Evolutionary conservation across 192 early-diverging fungal genomes (phyloP).

Genomic region (Coemansia sp.): DNA sequence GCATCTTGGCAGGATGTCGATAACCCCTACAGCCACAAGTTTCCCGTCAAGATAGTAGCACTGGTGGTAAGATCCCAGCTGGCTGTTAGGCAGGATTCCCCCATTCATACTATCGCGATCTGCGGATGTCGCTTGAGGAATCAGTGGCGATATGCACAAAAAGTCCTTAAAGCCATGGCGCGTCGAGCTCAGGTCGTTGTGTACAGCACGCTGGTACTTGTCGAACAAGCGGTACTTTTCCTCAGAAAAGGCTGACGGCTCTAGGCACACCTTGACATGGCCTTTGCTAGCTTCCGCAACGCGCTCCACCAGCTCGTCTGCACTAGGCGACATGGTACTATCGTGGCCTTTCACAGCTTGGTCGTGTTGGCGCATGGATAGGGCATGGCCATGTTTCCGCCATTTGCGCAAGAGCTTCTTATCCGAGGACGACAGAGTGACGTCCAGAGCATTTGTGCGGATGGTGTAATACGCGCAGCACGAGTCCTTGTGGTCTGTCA

Average conservation of each 20-base stretch:
- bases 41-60: conserved; percentile 82
- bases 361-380: neutral
- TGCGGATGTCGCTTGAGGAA: neutral
- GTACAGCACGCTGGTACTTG: conserved; percentile 82
- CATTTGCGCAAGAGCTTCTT: conserved; percentile 33
- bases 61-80: conserved; percentile 84
- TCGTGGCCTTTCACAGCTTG: neutral
- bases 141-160: conserved; percentile 74
- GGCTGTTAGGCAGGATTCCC: conserved; percentile 33
- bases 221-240: conserved; percentile 76
- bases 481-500: conserved; percentile 57
- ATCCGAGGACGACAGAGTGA: conserved; percentile 17
- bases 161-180: conserved; percentile 62
- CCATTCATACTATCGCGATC: too few relatives aligned
- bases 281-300: neutral
- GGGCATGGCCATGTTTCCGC: conserved; percentile 5
- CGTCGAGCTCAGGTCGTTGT: conserved; percentile 69
- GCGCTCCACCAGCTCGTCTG: neutral
- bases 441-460: conserved; percentile 26
- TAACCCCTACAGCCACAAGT: conserved; percentile 86
- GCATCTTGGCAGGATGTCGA: conserved; percentile 87
- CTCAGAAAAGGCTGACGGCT: conserved; percentile 65
- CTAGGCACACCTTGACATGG: conserved; percentile 27
- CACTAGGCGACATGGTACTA: neutral
- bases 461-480: conserved; percentile 57